Base-by-base conservation (phyloP, 73 alveolate species). In the Stentor coeruleus region DNA sequence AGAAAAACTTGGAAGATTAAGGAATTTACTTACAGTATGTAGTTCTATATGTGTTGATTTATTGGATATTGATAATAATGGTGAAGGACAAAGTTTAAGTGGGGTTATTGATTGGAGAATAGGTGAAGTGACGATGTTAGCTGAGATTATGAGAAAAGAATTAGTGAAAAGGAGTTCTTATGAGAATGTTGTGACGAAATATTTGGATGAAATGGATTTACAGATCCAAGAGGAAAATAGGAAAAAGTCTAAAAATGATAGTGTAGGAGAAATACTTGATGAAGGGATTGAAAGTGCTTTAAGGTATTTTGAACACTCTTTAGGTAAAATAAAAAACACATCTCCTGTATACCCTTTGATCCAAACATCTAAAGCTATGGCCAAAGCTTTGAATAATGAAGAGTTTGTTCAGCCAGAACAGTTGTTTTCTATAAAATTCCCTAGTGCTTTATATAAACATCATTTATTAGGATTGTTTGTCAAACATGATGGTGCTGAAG, bases 21-120 rank as follows among this genome's bases (percentile, higher is more conserved):
- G 79, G 2, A 66, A 31, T 1, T 20, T 66, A 28, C 37, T 66
- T 20, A 31, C 40, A 15, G n/a, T 31, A 1, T 66, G 79, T 40
- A 66, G 79, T 31, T 66, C 79, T 2, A 20, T 31, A 1, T 66
- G 79, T 33, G 79, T 20, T 11, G 79, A 66, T 33, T 40, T 66
- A 15, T 33, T 66, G n/a, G 79, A 66, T 66, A 20, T 66, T 1
- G 79, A 66, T 33, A 1, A 28, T 20, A 26, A 15, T 11, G 79
- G 79, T 0, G 79, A 66, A 33, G 79, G 40, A 1, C n/a, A 66
- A 33, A 40, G 42, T 1, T 15, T 66, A 0, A 20, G 37, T 33
- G 79, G 79, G 79, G 14, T 66, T 20, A 66, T 66, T 66, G 79
- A 66, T 33, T 66, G n/a, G 79, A 66, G 39, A 2, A 1, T 66